Evolutionary conservation across 768 basidiomycete genomes (phyloP).

Genomic region (Suillus paluster): DNA sequence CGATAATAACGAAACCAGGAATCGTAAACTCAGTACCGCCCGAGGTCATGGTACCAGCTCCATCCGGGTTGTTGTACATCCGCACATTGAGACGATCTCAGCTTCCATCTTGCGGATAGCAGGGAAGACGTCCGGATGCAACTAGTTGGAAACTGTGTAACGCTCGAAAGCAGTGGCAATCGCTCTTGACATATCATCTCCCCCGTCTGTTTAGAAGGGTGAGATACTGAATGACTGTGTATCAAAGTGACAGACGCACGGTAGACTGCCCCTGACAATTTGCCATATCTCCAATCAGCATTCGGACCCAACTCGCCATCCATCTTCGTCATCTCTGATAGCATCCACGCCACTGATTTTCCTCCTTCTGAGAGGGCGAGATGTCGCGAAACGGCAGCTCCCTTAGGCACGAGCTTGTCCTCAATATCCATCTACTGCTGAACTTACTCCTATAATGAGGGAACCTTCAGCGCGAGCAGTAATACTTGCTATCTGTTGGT

Average conservation of each 20-base stretch:
- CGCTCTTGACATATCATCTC: slow-evolving; percentile 77
- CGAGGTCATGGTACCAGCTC: slow-evolving; percentile 91
- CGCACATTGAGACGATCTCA: slow-evolving; percentile 89
- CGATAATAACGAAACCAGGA: not conserved
- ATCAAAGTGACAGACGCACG: slow-evolving; percentile 51
- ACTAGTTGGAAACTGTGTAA: slow-evolving; percentile 86
- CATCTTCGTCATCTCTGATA: slow-evolving; percentile 81
- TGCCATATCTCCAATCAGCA: slow-evolving; percentile 70
- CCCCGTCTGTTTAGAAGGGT: slow-evolving; percentile 62
- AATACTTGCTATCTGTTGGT: slow-evolving; percentile 49
- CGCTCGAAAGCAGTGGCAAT: slow-evolving; percentile 81
- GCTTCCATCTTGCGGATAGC: slow-evolving; percentile 97
- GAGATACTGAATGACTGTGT: not conserved
- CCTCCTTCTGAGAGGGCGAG: slow-evolving; percentile 69
- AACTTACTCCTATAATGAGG: slow-evolving; percentile 62
- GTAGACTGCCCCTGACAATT: slow-evolving; percentile 85
- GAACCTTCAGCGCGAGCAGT: slow-evolving; percentile 62
- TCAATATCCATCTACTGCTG: slow-evolving; percentile 68
- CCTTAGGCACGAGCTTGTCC: slow-evolving; percentile 67
- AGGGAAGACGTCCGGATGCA: slow-evolving; percentile 94
- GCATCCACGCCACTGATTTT: slow-evolving; percentile 71
- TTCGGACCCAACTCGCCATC: slow-evolving; percentile 55
- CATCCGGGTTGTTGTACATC: slow-evolving; percentile 83
- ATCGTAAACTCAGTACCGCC: slow-evolving; percentile 89
- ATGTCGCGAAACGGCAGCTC: slow-evolving; percentile 64